Evolutionary conservation across 495 filamentous ascomycete genomes (phyloP).

Genomic region (Penicillium canariense): DNA sequence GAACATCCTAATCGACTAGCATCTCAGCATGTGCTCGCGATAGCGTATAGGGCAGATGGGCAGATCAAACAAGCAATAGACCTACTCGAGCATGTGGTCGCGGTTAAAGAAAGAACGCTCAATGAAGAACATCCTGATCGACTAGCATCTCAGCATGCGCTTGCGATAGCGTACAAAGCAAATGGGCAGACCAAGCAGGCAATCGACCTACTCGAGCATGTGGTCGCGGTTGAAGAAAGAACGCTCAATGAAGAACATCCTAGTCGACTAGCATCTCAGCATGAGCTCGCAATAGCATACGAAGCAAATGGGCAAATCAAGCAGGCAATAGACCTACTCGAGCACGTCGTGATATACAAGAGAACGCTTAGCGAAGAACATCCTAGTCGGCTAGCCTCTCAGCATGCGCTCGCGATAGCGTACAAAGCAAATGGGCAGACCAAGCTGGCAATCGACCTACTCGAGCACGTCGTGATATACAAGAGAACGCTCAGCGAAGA

Average conservation of each 20-base stretch:
- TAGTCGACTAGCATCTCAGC: conserved; percentile 26
- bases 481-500: not conserved
- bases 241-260: conserved; percentile 30
- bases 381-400: conserved; percentile 20
- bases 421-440: conserved; percentile 27
- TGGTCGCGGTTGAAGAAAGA: too few relatives aligned
- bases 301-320: conserved; percentile 24
- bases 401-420: conserved; percentile 28
- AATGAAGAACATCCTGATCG: not conserved
- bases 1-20: not conserved
- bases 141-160: not conserved
- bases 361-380: conserved; percentile 27
- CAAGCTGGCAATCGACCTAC: conserved; percentile 17
- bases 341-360: conserved; percentile 26
- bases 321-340: conserved; percentile 29
- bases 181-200: not conserved
- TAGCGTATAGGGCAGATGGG: not conserved
- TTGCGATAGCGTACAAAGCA: not conserved
- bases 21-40: not conserved
- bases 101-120: not conserved
- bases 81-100: not conserved
- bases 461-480: conserved; percentile 18
- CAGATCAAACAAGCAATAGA: not conserved
- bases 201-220: not conserved
- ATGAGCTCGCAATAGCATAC: conserved; percentile 28